Evolutionary conservation across 2,329 filamentous ascomycete genomes (phyloP), one percentile per base, ranked within the genome.

Genomic region (Fusarium decemcellulare): DNA sequence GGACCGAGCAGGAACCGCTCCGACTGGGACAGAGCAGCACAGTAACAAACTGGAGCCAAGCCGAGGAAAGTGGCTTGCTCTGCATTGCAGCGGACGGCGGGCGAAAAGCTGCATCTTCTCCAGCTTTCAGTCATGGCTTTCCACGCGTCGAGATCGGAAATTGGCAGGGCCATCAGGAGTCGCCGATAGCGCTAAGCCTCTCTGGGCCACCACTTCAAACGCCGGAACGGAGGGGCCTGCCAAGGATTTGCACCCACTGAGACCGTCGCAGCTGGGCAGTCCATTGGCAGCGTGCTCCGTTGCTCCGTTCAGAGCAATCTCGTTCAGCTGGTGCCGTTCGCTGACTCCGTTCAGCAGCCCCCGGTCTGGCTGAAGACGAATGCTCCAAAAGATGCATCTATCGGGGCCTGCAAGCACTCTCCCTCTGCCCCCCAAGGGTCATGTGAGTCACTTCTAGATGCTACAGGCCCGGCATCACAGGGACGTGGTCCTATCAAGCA

Each of bases 141-240:
- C 44, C 54, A 46, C 58, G 32, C 52, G 50, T 65, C 43, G 56
- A 46, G 42, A 74, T 73, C 72, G 72, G 71, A 74, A 71, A 75
- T 74, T 74, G 59, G 61, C 61, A 66, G 58, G 64, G 72, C 58
- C 63, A 74, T 74, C 72, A 71, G 72, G 73, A 74, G 67, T 68
- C 57, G 40, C 59, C 59, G 67, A 74, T 58, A 43, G 39, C 32
- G 52, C 69, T 74, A 74, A 30, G 15, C 69, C 42, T 40, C 10
- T 70, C 56, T 47, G 23, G 59, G 47, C 16, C 10, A 27, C 40
- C 50, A 58, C 51, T 61, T 59, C 53, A 73, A 72, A 72, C 66
- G 34, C 48, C 37, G 60, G 56, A 71, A 64, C 71, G 52, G 59
- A 68, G 57, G 32, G 42, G 2, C 53, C 37, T 63, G 42, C 37